These are phyloP conservation scores for Stromatinia cepivora DNA, from an alignment of 2,329 filamentous ascomycete species.

Conservation along the genomic window DNA sequence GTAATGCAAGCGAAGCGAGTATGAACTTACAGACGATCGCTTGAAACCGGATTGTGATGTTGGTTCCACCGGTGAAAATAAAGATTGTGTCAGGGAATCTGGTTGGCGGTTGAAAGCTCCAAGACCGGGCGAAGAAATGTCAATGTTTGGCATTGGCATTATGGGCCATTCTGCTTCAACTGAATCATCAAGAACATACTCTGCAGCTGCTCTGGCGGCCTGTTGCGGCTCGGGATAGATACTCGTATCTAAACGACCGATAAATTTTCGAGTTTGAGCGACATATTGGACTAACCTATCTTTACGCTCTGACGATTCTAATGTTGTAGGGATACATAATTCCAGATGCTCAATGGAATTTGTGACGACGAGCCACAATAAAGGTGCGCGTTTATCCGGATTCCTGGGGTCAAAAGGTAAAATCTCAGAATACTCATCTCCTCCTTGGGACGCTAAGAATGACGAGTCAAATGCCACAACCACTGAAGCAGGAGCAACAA, in stretches of 20 bases:
- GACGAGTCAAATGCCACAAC: constrained; percentile 35
- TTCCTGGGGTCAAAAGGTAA: constrained; percentile 25
- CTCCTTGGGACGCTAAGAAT: constrained; percentile 21
- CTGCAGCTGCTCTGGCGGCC: constrained; percentile 34
- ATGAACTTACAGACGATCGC: constrained; percentile 22
- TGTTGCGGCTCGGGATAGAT: constrained; percentile 30
- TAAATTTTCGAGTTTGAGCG: constrained; percentile 30
- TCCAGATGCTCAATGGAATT: constrained; percentile 41
- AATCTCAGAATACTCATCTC: constrained; percentile 25
- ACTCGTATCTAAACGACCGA: constrained; percentile 28
- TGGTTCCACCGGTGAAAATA: constrained; percentile 16
- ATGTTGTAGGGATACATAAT: constrained; percentile 30
- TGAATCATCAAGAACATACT: constrained; percentile 28
- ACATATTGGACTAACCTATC: constrained; percentile 34
- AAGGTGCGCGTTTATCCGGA: constrained; percentile 27
- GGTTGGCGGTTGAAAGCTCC: neutral
- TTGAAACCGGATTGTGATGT: constrained; percentile 18
- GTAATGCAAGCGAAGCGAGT: neutral
- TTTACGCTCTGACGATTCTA: constrained; percentile 30
- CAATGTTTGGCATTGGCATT: constrained; percentile 33
- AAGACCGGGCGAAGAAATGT: constrained; percentile 6
- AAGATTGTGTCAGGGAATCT: neutral
- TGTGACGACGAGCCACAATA: constrained; percentile 35
- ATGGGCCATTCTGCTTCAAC: constrained; percentile 32
- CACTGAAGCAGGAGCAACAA: constrained; percentile 28